These are phyloP conservation scores for Collariella sp. DNA, from an alignment of 495 filamentous ascomycete species.

Conservation along the genomic window DNA sequence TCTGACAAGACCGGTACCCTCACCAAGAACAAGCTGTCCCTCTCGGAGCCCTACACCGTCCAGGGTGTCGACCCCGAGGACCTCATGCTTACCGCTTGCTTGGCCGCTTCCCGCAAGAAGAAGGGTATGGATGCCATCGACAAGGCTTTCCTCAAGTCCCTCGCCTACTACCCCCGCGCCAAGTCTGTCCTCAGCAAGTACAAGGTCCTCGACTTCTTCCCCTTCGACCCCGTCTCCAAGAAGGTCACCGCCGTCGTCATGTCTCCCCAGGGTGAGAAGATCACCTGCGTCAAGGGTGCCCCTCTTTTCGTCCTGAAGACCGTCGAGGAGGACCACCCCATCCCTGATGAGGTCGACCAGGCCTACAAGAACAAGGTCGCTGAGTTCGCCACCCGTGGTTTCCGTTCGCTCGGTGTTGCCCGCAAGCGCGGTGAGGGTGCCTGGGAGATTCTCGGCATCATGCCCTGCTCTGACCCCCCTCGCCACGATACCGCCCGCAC, in stretches of 20 bases:
- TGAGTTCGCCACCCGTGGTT: slow-evolving; percentile 85
- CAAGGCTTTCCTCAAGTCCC: slow-evolving; percentile 81
- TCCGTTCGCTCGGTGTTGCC: slow-evolving; percentile 85
- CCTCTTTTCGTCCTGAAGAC: slow-evolving; percentile 76
- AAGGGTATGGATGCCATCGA: slow-evolving; percentile 93
- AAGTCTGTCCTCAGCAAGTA: slow-evolving; percentile 68
- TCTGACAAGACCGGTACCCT: slow-evolving; percentile 95
- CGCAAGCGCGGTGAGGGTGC: slow-evolving; percentile 66
- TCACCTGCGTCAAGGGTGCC: slow-evolving; percentile 85
- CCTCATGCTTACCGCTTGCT: slow-evolving; percentile 82
- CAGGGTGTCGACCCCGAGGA: slow-evolving; percentile 71
- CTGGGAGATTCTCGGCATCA: slow-evolving; percentile 90
- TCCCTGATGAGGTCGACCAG: slow-evolving; percentile 62
- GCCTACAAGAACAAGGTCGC: slow-evolving; percentile 84
- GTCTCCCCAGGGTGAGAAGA: slow-evolving; percentile 68
- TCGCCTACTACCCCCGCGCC: slow-evolving; percentile 68
- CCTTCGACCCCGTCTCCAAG: slow-evolving; percentile 92
- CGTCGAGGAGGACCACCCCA: slow-evolving; percentile 69
- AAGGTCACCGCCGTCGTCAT: slow-evolving; percentile 80
- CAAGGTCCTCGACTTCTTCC: slow-evolving; percentile 70
- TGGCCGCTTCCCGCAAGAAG: slow-evolving; percentile 88
- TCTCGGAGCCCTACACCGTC: slow-evolving; percentile 76
- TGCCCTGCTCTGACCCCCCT: slow-evolving; percentile 88
- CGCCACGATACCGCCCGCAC: slow-evolving; percentile 86
- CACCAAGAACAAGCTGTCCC: slow-evolving; percentile 86